Evolutionary conservation across 371 early-diverging fungal species (phyloP).

Genomic region (Phascolomyces articulosus): DNA sequence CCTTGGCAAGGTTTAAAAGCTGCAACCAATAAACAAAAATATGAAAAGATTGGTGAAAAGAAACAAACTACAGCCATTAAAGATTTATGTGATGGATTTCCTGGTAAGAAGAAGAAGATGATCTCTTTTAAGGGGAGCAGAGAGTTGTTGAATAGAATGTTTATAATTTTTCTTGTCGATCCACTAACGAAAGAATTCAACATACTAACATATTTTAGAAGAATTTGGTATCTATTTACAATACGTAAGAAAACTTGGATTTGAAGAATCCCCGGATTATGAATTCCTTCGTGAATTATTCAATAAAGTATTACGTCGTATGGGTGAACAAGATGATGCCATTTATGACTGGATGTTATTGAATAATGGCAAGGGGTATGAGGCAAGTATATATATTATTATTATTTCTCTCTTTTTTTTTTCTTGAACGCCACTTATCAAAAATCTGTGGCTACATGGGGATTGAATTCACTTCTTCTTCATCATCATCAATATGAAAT

Average conservation of each 20-base stretch:
- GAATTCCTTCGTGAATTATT: constrained; percentile 86
- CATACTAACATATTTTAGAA: constrained; percentile 43
- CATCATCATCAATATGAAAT: too few species aligned
- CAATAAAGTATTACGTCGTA: constrained; percentile 75
- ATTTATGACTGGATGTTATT: constrained; percentile 93
- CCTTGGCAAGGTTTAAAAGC: constrained; percentile 98
- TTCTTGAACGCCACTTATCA: not conserved
- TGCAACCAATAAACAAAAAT: constrained; percentile 94
- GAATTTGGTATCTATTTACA: constrained; percentile 92
- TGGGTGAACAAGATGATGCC: constrained; percentile 81
- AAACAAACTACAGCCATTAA: constrained; percentile 82
- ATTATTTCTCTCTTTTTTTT: not conserved
- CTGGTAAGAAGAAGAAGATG: constrained; percentile 55
- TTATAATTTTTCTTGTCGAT: not conserved
- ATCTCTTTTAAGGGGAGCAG: constrained; percentile 5
- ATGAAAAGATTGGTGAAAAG: constrained; percentile 92
- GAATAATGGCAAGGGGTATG: constrained; percentile 69
- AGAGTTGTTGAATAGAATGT: too few species aligned
- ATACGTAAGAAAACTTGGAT: constrained; percentile 90
- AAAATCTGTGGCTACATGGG: not conserved
- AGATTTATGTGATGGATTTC: constrained; percentile 82
- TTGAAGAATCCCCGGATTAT: constrained; percentile 97
- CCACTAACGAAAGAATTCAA: not conserved
- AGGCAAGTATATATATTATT: constrained; percentile 35
- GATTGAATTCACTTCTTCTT: not conserved